Conservation (phyloP, 202 grass and related monocot genomes). For the Cymbopogon flexuosus region DNA sequence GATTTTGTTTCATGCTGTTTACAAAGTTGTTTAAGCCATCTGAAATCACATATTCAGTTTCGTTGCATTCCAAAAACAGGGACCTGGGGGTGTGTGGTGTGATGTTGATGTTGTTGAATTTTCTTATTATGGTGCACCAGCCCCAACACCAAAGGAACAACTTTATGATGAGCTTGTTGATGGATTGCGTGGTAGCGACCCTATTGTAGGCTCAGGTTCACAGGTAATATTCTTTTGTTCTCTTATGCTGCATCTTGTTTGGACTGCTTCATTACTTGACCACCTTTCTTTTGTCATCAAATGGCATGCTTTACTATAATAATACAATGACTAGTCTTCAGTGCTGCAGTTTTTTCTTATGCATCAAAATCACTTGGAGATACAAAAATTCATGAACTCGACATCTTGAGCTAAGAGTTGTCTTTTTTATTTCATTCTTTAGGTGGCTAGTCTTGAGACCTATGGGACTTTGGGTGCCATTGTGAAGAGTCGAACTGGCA, state of each 20-base stretch:
- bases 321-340: background rate
- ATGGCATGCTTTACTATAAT: background rate
- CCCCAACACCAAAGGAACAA: slow-evolving; percentile 78
- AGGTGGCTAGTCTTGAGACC: slow-evolving; percentile 83
- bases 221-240: slow-evolving; percentile 43
- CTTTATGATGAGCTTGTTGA: slow-evolving; percentile 74
- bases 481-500: slow-evolving; percentile 74
- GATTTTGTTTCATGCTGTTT: slow-evolving; percentile 12
- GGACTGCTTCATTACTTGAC: background rate
- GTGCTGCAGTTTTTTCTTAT: background rate
- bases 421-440: background rate
- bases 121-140: slow-evolving; percentile 87
- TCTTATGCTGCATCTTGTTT: background rate
- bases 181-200: slow-evolving; percentile 72
- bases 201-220: slow-evolving; percentile 70
- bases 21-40: slow-evolving; percentile 9
- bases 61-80: slow-evolving; percentile 41
- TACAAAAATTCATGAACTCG: no score
- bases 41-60: slow-evolving; percentile 9
- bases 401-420: background rate
- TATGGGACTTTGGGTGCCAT: slow-evolving; percentile 81
- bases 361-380: background rate
- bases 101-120: slow-evolving; percentile 88
- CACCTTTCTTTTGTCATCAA: background rate
- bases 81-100: slow-evolving; percentile 79